Base-by-base conservation (phyloP, 1,284 basidiomycete genomes). In the Boletus semigastroideus region DNA sequence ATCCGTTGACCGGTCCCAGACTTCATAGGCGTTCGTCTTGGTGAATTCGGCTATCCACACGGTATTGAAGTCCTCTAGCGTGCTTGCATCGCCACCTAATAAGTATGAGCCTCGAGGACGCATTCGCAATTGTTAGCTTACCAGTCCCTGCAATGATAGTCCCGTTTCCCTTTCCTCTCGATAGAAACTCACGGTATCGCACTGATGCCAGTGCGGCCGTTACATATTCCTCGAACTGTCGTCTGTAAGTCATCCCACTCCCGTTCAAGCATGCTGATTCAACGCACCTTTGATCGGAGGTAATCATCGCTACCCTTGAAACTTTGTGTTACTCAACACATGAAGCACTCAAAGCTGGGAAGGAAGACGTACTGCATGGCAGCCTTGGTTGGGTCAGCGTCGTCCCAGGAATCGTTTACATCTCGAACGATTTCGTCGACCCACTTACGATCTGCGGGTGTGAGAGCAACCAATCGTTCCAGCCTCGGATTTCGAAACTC, bases 231-330 rank as follows among this genome's bases (percentile, higher is more conserved):
- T 93, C 87, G 49, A 91, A 92, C 84, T 91, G 59, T 22, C 5
- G 46, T 33, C 39, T 27, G 17, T 48, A 36, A 53, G 25, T 42
- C 20, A 51, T 33, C 27, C 30, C 19, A 17, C 51, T 38, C 13
- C 4, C 42, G 34, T 39, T 41, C 25, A 17, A 31, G 20, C 10
- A 31, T 42, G 36, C 30, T 20, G 22, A 51, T 64, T 73, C 22
- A 58, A 60, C 52, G 33, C 46, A 90, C 91, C 79, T 95, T 94
- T 37, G 82, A 78, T 49, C 94, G 77, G 34, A 98, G 71, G 66
- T 95, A 96, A 69, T 98, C 95, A 63, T 97, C 94, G 58, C 90
- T 93, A 12, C 94, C 94, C 68, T 88, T 87, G 72, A 95, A 97
- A 59, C 86, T 87, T 61, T 19, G 44, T 49, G 46, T 19, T 19